Conservation (phyloP, 2,329 filamentous ascomycete genomes). For the Aspergillus novoparasiticus region DNA sequence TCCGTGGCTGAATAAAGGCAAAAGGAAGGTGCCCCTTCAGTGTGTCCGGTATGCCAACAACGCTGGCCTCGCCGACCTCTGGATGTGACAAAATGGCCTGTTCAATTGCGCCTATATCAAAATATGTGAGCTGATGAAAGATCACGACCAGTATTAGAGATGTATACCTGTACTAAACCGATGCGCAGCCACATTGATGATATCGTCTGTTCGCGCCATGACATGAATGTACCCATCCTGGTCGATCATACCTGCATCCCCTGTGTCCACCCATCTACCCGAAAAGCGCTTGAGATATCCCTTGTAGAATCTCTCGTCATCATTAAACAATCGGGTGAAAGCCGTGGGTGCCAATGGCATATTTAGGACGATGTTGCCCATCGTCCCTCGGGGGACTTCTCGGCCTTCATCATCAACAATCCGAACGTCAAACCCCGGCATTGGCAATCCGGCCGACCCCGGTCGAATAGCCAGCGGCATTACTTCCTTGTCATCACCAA, state of each 20-base stretch:
- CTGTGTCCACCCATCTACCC: conserved; percentile 85
- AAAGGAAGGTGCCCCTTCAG: conserved; percentile 92
- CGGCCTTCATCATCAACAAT: conserved; percentile 79
- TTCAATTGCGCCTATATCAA: conserved; percentile 72
- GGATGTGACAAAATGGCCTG: conserved; percentile 85
- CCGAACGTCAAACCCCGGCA: conserved; percentile 87
- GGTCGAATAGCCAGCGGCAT: conserved; percentile 69
- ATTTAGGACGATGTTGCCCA: conserved; percentile 89
- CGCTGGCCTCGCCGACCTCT: conserved; percentile 77
- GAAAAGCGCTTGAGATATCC: conserved; percentile 81
- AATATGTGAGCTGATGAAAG: background rate
- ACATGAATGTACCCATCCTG: conserved; percentile 66
- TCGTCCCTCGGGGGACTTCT: conserved; percentile 69
- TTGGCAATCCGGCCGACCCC: conserved; percentile 84
- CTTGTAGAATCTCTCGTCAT: conserved; percentile 82
- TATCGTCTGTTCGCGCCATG: conserved; percentile 73
- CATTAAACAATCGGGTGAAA: conserved; percentile 82
- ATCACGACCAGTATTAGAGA: conserved; percentile 1
- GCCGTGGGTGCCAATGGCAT: conserved; percentile 83
- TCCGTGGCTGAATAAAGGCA: conserved; percentile 72
- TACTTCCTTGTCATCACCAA: conserved; percentile 22
- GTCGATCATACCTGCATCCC: conserved; percentile 86
- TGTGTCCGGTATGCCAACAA: conserved; percentile 81
- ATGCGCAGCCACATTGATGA: conserved; percentile 95
- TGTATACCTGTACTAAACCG: conserved; percentile 79